These are phyloP conservation scores for Staphylotrichum longicolle DNA, from an alignment of 495 filamentous ascomycete species.

Conservation along the genomic window DNA sequence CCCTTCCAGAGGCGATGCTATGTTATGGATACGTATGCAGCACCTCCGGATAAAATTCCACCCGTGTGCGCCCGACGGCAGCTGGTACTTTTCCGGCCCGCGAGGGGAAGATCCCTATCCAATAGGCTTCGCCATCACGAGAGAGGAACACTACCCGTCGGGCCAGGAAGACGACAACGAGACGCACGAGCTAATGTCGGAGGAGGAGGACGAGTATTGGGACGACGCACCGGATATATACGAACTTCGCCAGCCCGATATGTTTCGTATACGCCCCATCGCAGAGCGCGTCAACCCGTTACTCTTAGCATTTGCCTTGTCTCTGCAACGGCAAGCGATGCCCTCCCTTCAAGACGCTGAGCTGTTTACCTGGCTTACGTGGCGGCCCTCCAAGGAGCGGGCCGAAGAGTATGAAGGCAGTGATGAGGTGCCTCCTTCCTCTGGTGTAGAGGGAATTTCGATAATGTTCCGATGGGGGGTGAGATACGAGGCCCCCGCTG, in stretches of 20 bases:
- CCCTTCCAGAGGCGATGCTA: slow-evolving; percentile 18
- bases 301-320: slow-evolving; percentile 27
- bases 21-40: slow-evolving; percentile 30
- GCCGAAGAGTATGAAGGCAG: slow-evolving; percentile 6
- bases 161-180: slow-evolving; percentile 26
- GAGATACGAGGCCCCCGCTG: slow-evolving; percentile 8
- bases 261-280: slow-evolving; percentile 32
- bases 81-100: slow-evolving; percentile 36
- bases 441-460: not conserved
- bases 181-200: slow-evolving; percentile 24
- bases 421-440: not conserved
- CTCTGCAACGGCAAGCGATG: slow-evolving; percentile 13
- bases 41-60: slow-evolving; percentile 35
- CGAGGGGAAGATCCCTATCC: slow-evolving; percentile 29
- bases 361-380: slow-evolving; percentile 7
- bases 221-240: not conserved
- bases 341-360: slow-evolving; percentile 7
- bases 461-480: slow-evolving; percentile 8
- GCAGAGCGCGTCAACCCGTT: slow-evolving; percentile 28
- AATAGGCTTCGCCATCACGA: slow-evolving; percentile 32
- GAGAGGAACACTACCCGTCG: slow-evolving; percentile 35
- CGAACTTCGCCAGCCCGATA: slow-evolving; percentile 24
- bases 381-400: slow-evolving; percentile 1
- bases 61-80: slow-evolving; percentile 32
- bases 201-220: slow-evolving; percentile 28